Base-by-base conservation (phyloP, 164 flowering plant species). In the Stephania cephalantha region DNA sequence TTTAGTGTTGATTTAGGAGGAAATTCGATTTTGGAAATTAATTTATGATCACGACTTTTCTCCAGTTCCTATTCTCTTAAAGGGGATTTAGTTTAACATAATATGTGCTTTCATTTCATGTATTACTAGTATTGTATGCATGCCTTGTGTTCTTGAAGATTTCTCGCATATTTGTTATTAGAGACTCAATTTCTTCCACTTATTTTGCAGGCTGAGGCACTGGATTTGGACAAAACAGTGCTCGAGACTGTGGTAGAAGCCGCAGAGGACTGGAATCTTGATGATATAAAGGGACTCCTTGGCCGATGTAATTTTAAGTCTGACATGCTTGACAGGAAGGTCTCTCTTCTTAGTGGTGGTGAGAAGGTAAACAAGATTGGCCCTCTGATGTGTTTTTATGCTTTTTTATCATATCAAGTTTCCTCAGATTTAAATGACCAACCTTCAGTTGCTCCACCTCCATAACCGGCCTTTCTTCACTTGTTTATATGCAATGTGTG, bases 251-350 rank as follows among this genome's bases (percentile, higher is more conserved):
- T 95, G 20, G 97, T 78, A 83, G 98, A 93, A 85, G 95, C 75
- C 81, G 97, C 98, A 78, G 95, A 92, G 82, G 94, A 93, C 77
- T 92, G 98, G 99, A 90, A 88, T 81, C 74, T 86, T 76, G 98
- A 95, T 81, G 97, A 95, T 80, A 94, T 95, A 77, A 95, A 95
- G 79, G 99, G 99, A 13, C 99, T 95, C 64, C 92, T 95, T 82
- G 99, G 99, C 9, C 97, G 98, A 52, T 94, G 94, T 78, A 95
- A 95, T 83, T 95, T 95, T 81, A 95, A 93, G 82, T 80, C 95
- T 68, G 93, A 95, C 79, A 93, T 92, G 98, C 97, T 95, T 79
- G 98, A 93, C 73, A 84, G 97, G 74, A 94, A 91, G 83, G 97
- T 94, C 77, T 91, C 97, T 29, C 83, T 92, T 72, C 83, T 95